A percentile compares a stretch with the other conserved stretches of the same genome.
These are phyloP conservation scores for Linnemannia exigua DNA, from an alignment of 192 early-diverging fungal genomes.

Conservation along the genomic window DNA sequence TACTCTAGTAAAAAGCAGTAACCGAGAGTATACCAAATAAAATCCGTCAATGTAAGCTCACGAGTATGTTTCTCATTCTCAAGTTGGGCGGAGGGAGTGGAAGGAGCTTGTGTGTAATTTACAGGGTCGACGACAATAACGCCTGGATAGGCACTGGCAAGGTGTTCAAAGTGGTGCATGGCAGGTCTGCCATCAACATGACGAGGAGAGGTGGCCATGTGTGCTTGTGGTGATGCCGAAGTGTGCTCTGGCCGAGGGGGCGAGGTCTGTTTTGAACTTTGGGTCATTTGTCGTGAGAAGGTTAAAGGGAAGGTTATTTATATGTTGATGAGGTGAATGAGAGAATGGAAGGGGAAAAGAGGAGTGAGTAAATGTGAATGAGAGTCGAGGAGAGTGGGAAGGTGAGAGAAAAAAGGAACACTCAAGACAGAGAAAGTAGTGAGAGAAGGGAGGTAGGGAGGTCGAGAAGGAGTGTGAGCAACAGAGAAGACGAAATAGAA, in stretches of 20 bases:
- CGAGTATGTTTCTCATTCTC: neutral
- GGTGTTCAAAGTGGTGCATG: constrained; percentile 37
- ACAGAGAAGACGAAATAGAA: neutral
- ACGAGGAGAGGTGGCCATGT: constrained; percentile 14
- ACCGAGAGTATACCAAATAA: neutral
- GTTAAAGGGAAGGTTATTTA: neutral
- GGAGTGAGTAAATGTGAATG: no score
- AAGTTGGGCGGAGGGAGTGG: neutral
- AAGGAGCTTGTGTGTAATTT: neutral
- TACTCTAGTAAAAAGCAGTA: constrained; percentile 24
- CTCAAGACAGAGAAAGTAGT: no score
- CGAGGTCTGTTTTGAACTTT: constrained; percentile 20
- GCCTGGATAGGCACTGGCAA: constrained; percentile 37
- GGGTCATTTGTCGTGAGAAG: constrained; percentile 25
- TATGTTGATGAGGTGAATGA: neutral
- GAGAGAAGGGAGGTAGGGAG: neutral
- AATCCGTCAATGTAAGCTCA: neutral
- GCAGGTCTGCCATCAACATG: constrained; percentile 18
- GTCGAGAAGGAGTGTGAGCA: neutral
- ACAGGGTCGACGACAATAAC: constrained; percentile 58
- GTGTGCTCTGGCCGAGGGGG: constrained; percentile 18
- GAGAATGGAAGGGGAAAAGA: neutral
- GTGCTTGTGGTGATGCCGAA: constrained; percentile 27
- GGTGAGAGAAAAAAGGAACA: neutral
- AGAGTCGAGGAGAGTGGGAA: neutral